Base-by-base conservation (phyloP, 352 stramenopile species). In the Phytophthora ramorum region DNA sequence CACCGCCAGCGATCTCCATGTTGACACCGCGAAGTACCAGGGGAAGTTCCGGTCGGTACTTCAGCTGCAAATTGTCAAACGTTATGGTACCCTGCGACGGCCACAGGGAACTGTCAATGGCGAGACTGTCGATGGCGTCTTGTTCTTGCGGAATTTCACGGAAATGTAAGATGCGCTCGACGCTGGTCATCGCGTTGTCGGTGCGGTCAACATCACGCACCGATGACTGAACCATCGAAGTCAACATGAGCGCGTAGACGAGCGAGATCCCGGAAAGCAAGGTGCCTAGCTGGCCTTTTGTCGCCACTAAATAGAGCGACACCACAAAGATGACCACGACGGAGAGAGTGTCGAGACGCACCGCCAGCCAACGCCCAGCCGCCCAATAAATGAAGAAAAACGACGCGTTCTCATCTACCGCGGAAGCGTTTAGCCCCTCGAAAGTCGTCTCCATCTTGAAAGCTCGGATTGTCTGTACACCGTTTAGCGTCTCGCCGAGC, bases 401-500 rank as follows among this genome's bases (percentile, higher is more conserved):
- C 32, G 58, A 74, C 32, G 77, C 60, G 40, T 83, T 86, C 30
- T 74, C 62, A 45, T 83, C 67, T 4, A 86, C 69, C 4, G 66
- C 69, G 0, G 26, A 19, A 40, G 74, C 73, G 65, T 83, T 78
- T 20, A 83, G 63, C 24, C 48, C 40, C 34, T 76, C 50, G 34
- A 82, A 84, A 16, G 83, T 47, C 57, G 71, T 50, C 89, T 88
- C 30, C 99, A 70, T 59, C n/a, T 58, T 56, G 47, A 70, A 70
- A 19, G 55, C 62, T 9, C 62, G 62, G 37, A 65, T 98, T 4
- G 91, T 98, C 2, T 91, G 60, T 9, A 99, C 78, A 5, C 97
- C 97, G 57, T 87, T 87, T 8, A 99, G 67, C 17, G 83, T 98
- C 76, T 99, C 95, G 12, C 78, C 79, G n/a, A 98, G 83, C 37